These are phyloP conservation scores for Salix viminalis DNA, from an alignment of 345 rosid species.

Conservation along the genomic window DNA sequence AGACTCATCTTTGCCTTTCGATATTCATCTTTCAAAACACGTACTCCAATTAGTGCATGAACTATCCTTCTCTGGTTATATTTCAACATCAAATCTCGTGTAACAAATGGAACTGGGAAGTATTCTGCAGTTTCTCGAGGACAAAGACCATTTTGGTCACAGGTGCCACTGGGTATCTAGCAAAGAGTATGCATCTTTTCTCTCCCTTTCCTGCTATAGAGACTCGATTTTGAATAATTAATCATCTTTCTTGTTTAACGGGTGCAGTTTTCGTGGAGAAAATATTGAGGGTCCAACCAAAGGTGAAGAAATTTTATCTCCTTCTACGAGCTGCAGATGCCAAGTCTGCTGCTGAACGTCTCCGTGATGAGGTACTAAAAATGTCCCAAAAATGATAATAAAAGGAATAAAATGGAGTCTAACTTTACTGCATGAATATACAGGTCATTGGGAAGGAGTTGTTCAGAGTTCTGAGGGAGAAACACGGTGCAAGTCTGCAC, in stretches of 20 bases:
- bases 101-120: constrained; percentile 26
- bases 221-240: too few relatives aligned
- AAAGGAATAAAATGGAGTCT: background rate
- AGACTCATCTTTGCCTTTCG: background rate
- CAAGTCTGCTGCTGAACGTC: constrained; percentile 10
- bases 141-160: constrained; percentile 40
- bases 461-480: constrained; percentile 15
- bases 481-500: constrained; percentile 3
- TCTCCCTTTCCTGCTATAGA: background rate
- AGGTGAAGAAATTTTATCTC: constrained; percentile 22
- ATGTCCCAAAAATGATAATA: background rate
- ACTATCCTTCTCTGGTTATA: background rate
- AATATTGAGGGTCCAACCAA: constrained; percentile 21
- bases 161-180: constrained; percentile 45
- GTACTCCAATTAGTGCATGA: background rate
- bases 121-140: constrained; percentile 25
- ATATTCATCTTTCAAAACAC: background rate
- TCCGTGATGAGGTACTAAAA: constrained; percentile 10
- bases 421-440: background rate
- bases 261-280: constrained; percentile 23
- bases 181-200: constrained; percentile 25
- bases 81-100: background rate
- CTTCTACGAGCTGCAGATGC: constrained; percentile 24
- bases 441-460: constrained; percentile 25
- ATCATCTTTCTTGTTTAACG: background rate